Conservation (phyloP, 768 basidiomycete genomes). For the Boletus bicolor region DNA sequence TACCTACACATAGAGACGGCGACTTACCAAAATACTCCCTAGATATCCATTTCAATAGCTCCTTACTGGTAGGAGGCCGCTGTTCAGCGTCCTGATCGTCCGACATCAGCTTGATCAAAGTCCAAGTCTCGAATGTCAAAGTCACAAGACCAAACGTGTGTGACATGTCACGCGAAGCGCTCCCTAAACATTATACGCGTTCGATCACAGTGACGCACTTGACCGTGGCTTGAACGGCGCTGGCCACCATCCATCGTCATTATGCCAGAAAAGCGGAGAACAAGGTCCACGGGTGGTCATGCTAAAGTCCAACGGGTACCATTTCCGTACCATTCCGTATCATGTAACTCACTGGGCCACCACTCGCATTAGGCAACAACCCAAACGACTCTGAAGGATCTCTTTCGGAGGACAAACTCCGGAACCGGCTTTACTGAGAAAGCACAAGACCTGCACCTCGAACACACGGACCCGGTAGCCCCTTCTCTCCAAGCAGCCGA, state of each 20-base stretch:
- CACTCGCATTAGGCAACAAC: constrained; percentile 8
- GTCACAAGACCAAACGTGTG: constrained; percentile 8
- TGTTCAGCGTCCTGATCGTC: constrained; percentile 12
- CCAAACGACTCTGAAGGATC: constrained; percentile 30
- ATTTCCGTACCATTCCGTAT: not conserved
- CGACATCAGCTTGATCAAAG: not conserved
- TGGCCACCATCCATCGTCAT: not conserved
- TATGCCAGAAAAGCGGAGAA: constrained; percentile 28
- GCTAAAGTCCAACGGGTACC: constrained; percentile 20
- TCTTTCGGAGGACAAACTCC: constrained; percentile 20
- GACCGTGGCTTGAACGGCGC: not conserved
- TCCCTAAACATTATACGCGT: too few species aligned
- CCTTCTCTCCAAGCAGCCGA: not conserved
- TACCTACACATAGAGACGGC: not conserved
- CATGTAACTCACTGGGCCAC: constrained; percentile 7
- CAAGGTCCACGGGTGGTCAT: constrained; percentile 12
- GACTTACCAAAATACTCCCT: constrained; percentile 35
- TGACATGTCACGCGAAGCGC: constrained; percentile 28
- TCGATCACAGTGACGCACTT: not conserved
- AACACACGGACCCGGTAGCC: not conserved
- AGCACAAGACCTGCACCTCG: not conserved
- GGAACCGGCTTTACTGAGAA: not conserved
- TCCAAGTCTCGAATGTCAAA: not conserved
- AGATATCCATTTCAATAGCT: constrained; percentile 35
- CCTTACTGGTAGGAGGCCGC: constrained; percentile 12